Conservation (phyloP, 2,329 filamentous ascomycete genomes). For the Annulohypoxylon truncatum region DNA sequence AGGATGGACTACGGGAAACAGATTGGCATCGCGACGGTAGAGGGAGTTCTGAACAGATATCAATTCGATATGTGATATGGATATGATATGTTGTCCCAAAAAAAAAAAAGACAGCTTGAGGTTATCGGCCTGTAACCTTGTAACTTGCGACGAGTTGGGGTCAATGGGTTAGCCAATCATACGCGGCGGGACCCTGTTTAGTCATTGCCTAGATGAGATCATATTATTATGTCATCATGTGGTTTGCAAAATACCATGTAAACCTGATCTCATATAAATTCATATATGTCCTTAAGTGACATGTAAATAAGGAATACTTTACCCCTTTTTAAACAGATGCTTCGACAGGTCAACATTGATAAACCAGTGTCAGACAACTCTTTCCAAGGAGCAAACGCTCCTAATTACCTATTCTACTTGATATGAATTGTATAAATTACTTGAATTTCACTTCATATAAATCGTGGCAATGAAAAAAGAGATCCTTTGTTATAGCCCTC, state of each 20-base stretch:
- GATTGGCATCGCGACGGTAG: constrained; percentile 21
- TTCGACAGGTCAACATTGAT: constrained; percentile 30
- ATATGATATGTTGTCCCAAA: constrained; percentile 36
- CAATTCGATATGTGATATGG: constrained; percentile 36
- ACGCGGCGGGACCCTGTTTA: background rate
- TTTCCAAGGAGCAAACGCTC: constrained; percentile 3
- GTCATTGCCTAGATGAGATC: background rate
- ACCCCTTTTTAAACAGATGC: background rate
- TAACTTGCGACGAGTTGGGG: constrained; percentile 2
- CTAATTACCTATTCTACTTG: constrained; percentile 5
- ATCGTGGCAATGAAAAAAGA: constrained; percentile 24
- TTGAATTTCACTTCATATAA: background rate
- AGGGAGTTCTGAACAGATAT: constrained; percentile 35
- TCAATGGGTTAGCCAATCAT: constrained; percentile 19
- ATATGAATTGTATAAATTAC: constrained; percentile 10
- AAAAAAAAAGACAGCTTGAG: background rate
- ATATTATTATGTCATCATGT: background rate
- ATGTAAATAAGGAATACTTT: background rate
- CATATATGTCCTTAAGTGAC: background rate
- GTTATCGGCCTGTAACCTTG: constrained; percentile 9
- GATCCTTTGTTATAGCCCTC: constrained; percentile 38
- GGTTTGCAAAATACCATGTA: background rate
- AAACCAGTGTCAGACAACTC: constrained; percentile 16
- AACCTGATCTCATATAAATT: background rate
- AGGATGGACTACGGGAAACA: background rate